These are phyloP conservation scores for Chaetomiaceae sp. DNA, from an alignment of 2,329 filamentous ascomycete genomes.

Conservation along the genomic window DNA sequence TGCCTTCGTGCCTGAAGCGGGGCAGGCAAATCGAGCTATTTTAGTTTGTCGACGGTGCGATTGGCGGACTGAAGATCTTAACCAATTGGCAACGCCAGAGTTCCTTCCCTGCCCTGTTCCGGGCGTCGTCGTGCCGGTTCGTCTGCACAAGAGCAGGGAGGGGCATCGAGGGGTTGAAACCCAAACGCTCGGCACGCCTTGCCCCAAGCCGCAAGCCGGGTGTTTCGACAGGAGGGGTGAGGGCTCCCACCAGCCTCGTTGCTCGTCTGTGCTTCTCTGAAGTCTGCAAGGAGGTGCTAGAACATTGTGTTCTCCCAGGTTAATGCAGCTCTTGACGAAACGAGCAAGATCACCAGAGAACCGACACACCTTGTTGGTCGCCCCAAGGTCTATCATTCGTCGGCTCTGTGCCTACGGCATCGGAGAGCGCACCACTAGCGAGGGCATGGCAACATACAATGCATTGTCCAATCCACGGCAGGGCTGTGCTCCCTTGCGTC, in stretches of 20 bases:
- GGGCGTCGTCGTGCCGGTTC: background rate
- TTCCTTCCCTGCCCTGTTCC: background rate
- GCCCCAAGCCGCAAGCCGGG: background rate
- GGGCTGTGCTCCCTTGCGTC: conserved; percentile 6
- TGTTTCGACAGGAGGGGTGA: conserved; percentile 13
- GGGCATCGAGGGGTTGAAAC: conserved; percentile 17
- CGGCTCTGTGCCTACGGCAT: background rate
- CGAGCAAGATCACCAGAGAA: background rate
- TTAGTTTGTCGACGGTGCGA: conserved; percentile 9
- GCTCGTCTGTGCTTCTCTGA: background rate
- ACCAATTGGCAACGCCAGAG: conserved; percentile 3
- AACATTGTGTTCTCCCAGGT: conserved; percentile 1
- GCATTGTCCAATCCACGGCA: conserved; percentile 12
- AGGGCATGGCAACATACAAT: conserved; percentile 9
- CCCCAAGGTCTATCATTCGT: conserved; percentile 2
- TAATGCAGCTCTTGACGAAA: conserved; percentile 17
- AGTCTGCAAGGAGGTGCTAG: background rate
- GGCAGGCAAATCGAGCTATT: conserved; percentile 16
- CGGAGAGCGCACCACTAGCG: background rate
- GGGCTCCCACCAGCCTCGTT: background rate
- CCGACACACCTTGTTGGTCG: background rate
- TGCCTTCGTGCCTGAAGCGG: conserved; percentile 21
- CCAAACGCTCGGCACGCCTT: conserved; percentile 10
- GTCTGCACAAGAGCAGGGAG: background rate
- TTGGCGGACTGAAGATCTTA: background rate